Base-by-base conservation (phyloP, 352 stramenopile genomes). In the Pythium sp. region DNA sequence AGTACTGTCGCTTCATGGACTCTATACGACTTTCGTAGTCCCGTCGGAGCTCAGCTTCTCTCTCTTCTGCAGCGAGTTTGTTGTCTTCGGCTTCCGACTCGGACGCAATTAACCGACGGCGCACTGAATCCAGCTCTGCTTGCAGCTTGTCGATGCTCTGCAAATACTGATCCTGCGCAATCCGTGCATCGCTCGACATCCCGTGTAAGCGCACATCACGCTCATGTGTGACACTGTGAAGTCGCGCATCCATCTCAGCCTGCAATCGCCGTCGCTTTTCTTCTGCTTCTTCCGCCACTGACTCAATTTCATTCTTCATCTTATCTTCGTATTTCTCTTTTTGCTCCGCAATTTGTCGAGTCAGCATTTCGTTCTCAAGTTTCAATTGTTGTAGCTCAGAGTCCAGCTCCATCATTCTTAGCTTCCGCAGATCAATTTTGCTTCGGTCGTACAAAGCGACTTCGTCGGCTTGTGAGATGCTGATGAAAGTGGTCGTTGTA, bases 291-390 rank as follows among this genome's bases (percentile, higher is more conserved):
- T 75, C 65, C 0, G 55, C 32, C 2, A 71, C 49, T 1, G 66
- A 69, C 0, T 54, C 54, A 0, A 89, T 46, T 41, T 88, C 69
- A 0, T 41, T 47, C 46, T 77, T 69, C 22, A 90, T 24, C 3
- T 62, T 67, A 5, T 68, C 70, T 26, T 91, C 77, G 20, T 87
- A 80, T 20, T 64, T 68, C 2, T 69, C 73, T 18, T 75, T 72
- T 60, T 92, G 80, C 18, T 92, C 85, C 4, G 59, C 57, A 3
- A 76, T 62, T 36, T 90, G 81, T 22, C 87, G 79, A 24, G 34
- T 76, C 4, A 92, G 67, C 72, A 92, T 80, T 26, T 93, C 85
- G 51, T 91, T 92, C 62, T 92, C 83, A 9, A 91, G 73, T 41
- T 84, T 87, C 24, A 89, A 69, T 53, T 93, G 85, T 64, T 90